Base-by-base conservation (phyloP, 1,284 basidiomycete genomes). In the Ustilago cynodontis region DNA sequence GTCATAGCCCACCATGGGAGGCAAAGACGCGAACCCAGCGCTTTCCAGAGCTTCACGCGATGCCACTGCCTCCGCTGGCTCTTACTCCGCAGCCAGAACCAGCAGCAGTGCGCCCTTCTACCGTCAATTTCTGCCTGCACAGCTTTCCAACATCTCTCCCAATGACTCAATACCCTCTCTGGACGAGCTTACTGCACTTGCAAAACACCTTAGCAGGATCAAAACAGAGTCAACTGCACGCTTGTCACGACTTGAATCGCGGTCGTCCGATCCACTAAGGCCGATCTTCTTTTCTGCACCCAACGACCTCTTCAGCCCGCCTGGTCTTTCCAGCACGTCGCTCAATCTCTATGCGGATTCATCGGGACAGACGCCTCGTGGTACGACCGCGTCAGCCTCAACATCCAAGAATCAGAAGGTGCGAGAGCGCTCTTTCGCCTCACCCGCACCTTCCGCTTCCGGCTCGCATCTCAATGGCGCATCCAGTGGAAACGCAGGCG, bases 141-240 rank as follows among this genome's bases (percentile, higher is more conserved):
- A 71, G 63, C 71, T 75, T 11, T 66, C 71, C 52, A 66, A 70
- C 20, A 75, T 74, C 56, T 66, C 66, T 2, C 41, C 71, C 31
- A 71, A 69, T 20, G 76, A 78, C 45, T 29, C 76, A 16, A 78
- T 78, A 53, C 76, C 76, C 0, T 58, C 76, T 11, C 71, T 78
- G 26, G 76, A 78, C n/a, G 76, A 78, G 31, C 68, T 78, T 24
- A 62, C 71, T 1, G 68, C 71, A 29, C 62, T 78, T 10, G 65
- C 68, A 20, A 71, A 68, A 22, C 60, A 75, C 26, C 71, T 78
- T 20, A 53, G 43, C 41, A 70, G 71, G 26, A 59, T 78, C 54
- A 75, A 68, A 49, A 33, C 64, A 31, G 76, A 78, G 43, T 71
- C 71, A 2, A 29, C 52, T 11, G 71, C 76, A 2, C 68, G 76